Base-by-base conservation (phyloP, 2,329 filamentous ascomycete genomes). In the Ascochyta clinopodiicola region DNA sequence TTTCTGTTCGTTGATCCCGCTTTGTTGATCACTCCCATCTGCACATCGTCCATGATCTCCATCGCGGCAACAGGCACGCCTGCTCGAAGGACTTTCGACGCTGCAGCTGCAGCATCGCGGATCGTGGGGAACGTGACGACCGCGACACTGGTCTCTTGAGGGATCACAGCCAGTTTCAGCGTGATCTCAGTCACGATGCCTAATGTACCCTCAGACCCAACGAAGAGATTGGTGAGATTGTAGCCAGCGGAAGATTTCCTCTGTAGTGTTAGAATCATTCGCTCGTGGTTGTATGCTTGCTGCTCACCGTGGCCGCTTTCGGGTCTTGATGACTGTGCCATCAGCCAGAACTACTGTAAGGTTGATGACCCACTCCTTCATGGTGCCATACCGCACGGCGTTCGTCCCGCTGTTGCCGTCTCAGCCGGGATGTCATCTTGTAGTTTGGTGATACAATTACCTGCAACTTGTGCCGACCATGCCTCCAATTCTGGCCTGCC, bases 361-460 rank as follows among this genome's bases (percentile, higher is more conserved):
- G 67, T 92, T 92, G 68, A 94, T 86, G 24, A 94, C 89, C 89
- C 90, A 93, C 67, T 94, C 90, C 70, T 91, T 92, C 90, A 94
- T 94, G 0, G 90, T 93, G 6, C 90, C 90, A 68, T 94, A 94
- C 62, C 86, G 83, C 36, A 92, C 89, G 2, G 89, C 89, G 67
- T 92, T 93, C 0, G 90, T 94, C 2, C 90, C 90, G 12, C 86
- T 88, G 69, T 21, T 10, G 13, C n/a, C 37, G 3, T 3, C 35
- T 72, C 38, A 70, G 64, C 45, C 19, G 3, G 39, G n/a, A 29
- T 48, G 34, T 31, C 12, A 34, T 37, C 22, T 36, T 19, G 15
- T 29, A 6, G 7, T 32, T 12, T 35, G 21, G 27, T 15, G 12
- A 24, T 44, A 35, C 7, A 50, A 57, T 64, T 55, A 70, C 74